These are phyloP conservation scores for Cystobasidiaceae sp. DNA, from an alignment of 1,284 basidiomycete genomes.

Conservation along the genomic window DNA sequence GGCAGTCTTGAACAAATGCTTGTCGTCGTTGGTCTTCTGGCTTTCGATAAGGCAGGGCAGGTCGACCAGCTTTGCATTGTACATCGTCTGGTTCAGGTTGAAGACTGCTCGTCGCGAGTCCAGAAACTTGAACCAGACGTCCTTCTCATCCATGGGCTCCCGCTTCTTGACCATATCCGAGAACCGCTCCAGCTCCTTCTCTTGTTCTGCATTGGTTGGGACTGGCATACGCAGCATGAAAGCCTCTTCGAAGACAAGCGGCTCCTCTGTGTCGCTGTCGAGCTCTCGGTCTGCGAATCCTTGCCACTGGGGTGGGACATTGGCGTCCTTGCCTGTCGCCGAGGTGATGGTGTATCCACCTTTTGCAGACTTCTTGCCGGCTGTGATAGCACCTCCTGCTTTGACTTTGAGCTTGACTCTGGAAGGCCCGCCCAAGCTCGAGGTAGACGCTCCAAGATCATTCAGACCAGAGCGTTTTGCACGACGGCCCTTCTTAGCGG, in stretches of 20 bases:
- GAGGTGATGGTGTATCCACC: constrained; percentile 23
- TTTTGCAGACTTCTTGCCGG: constrained; percentile 20
- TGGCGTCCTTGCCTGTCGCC: constrained; percentile 9
- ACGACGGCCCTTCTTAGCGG: constrained; percentile 4
- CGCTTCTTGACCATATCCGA: constrained; percentile 60
- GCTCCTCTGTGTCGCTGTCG: constrained; percentile 85
- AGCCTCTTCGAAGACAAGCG: constrained; percentile 91
- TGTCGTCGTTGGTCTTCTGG: constrained; percentile 93
- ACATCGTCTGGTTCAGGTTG: constrained; percentile 73
- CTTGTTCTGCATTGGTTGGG: constrained; percentile 23
- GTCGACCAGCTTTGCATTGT: constrained; percentile 91
- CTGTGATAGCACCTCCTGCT: constrained; percentile 60
- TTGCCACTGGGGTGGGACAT: constrained; percentile 33
- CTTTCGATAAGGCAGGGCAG: constrained; percentile 90
- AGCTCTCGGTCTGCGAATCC: constrained; percentile 79
- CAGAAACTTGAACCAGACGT: constrained; percentile 98
- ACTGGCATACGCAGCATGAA: constrained; percentile 87
- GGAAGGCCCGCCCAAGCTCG: constrained; percentile 41
- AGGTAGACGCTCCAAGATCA: not conserved
- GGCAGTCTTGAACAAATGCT: constrained; percentile 80
- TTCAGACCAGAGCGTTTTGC: not conserved
- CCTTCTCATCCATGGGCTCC: constrained; percentile 65
- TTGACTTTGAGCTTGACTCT: constrained; percentile 77
- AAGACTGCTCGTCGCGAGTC: constrained; percentile 89
- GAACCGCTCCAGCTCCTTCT: constrained; percentile 42